These are phyloP conservation scores for Calonectria hongkongensis DNA, from an alignment of 2,329 filamentous ascomycete genomes.

Conservation along the genomic window DNA sequence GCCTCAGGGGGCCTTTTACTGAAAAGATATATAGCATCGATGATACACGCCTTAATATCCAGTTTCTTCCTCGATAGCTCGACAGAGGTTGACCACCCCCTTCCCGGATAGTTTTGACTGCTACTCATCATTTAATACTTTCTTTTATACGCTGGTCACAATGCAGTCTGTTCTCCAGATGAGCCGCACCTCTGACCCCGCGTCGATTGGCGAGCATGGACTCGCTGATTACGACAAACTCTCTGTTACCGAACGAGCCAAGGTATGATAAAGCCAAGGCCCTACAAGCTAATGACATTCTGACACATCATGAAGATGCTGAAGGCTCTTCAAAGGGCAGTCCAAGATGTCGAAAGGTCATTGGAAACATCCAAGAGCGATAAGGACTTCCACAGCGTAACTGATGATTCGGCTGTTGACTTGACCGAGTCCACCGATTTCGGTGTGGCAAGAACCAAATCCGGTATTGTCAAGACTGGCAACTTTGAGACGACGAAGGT, in stretches of 20 bases:
- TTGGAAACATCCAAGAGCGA: neutral
- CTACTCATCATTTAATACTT: neutral
- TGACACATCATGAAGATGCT: conserved; percentile 17
- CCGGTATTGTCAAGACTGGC: neutral
- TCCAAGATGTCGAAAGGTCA: conserved; percentile 16
- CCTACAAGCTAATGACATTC: neutral
- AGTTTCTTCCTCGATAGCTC: neutral
- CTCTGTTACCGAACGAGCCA: neutral
- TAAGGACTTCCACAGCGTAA: conserved; percentile 7
- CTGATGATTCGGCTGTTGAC: conserved; percentile 15
- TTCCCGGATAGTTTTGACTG: neutral
- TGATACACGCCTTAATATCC: neutral
- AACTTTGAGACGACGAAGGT: conserved; percentile 7
- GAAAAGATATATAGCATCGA: conserved; percentile 4
- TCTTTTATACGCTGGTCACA: neutral
- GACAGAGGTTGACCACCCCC: neutral
- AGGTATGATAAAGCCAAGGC: neutral
- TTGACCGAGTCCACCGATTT: neutral
- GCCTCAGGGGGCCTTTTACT: too few species aligned
- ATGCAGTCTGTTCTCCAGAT: conserved; percentile 25
- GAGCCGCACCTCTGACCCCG: conserved; percentile 7
- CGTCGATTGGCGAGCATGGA: neutral
- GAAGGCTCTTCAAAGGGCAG: conserved; percentile 10
- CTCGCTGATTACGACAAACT: conserved; percentile 15
- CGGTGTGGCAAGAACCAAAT: neutral